phyloP scores from a whole-genome alignment of 2,329 filamentous ascomycete species.

The Ilyonectria destructans region DNA sequence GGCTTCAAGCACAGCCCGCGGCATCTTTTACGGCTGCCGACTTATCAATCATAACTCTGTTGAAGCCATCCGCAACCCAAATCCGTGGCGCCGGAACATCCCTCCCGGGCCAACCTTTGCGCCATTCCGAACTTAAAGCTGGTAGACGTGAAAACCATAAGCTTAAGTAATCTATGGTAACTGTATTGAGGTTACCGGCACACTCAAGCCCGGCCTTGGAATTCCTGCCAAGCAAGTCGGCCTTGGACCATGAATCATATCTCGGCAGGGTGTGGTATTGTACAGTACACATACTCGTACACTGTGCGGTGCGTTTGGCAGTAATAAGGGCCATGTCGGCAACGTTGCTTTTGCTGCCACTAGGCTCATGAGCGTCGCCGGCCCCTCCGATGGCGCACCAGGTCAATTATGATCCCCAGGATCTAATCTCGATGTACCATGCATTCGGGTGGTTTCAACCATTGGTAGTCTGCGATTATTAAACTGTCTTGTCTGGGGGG shows the following conservation, averaged over 20 bases:
- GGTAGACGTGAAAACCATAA: slow-evolving; percentile 5
- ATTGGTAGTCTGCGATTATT: neutral
- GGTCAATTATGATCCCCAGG: neutral
- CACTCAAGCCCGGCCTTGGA: neutral
- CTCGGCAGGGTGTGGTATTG: neutral
- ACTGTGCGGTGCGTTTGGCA: neutral
- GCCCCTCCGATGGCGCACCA: slow-evolving; percentile 24
- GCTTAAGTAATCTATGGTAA: neutral
- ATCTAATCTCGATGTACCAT: slow-evolving; percentile 28
- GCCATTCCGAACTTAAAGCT: slow-evolving; percentile 13
- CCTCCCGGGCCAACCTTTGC: slow-evolving; percentile 12
- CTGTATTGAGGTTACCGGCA: neutral
- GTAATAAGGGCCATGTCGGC: slow-evolving; percentile 3
- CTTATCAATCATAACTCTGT: slow-evolving; percentile 5
- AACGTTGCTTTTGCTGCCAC: slow-evolving; percentile 26
- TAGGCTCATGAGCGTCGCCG: slow-evolving; percentile 8
- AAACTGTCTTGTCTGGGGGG: neutral
- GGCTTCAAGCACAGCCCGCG: neutral
- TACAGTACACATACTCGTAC: neutral
- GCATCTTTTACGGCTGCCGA: slow-evolving; percentile 7
- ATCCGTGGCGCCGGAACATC: neutral
- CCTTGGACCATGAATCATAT: neutral
- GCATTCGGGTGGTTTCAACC: neutral
- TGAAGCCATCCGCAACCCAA: slow-evolving; percentile 21
- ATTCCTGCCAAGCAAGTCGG: slow-evolving; percentile 1